Evolutionary conservation across 106 monocot species (phyloP), one percentile per base, ranked within the genome.

Genomic region (Iris macrosiphon): DNA sequence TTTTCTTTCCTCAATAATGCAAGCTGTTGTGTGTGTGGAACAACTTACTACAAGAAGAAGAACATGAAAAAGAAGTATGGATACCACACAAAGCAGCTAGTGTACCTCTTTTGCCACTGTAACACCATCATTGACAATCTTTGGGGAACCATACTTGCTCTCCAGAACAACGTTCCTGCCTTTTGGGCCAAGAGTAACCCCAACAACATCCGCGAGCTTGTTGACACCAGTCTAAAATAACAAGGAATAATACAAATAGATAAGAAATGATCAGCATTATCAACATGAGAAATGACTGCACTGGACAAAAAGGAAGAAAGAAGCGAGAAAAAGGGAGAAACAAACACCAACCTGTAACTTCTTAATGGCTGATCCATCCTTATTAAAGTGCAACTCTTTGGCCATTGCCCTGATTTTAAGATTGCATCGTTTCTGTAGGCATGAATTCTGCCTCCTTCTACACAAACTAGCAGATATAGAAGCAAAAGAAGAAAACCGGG

Each of bases 81-180:
- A 35, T 35, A 35, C 10, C 10, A 35, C 4, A 35, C 10, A 35
- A 35, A 35, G 4, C 34, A 35, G 34, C 34, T 6, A 35, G n/a
- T n/a, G n/a, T 79, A 96, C 96, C 90, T 96, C 96, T 55, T 59
- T 96, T 9, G 90, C 89, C 12, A 96, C 96, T 16, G 96, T 96
- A 21, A 90, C 96, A 30, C 96, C 96, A 72, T 96, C 96, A 70
- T 96, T 96, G 7, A 96, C 89, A 67, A 96, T 96, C 58, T 75
- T 96, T 27, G 96, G 95, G n/a, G 96, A 90, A 16, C 89, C 96
- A 67, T 90, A 96, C 68, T 96, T 96, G 79, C 96, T 96, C 65
- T 96, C 96, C 30, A 96, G 57, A 54, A 96, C 96, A 48, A 96
- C 96, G 72, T 96, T 96, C 42, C 96, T 89, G 0, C 96, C 96